Evolutionary conservation across 2,329 filamentous ascomycete genomes (phyloP), one percentile per base, ranked within the genome.

Genomic region (Trichophyton verrucosum): DNA sequence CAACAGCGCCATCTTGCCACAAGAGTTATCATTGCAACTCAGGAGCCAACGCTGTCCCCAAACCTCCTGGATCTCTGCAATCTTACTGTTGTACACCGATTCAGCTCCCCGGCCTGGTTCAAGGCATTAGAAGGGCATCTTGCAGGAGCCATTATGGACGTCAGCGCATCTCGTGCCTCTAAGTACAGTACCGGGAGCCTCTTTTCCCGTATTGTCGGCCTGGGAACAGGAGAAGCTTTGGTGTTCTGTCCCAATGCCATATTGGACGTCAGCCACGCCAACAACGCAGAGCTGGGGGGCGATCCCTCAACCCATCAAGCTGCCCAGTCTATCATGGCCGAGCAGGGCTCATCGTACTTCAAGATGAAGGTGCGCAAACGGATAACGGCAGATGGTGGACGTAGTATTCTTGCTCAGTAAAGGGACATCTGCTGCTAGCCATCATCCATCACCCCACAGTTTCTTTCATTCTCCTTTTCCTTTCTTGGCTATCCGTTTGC

Each of bases 1-100:
- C 77, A 86, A 17, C 87, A 92, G 70, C 83, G 87, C 0, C 88
- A 92, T 68, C 72, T 84, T 0, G 87, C 80, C 0, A 78, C 81
- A 0, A 80, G 88, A 0, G 77, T 91, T 3, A 69, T 92, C 47
- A 85, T 92, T 36, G 85, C 87, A 0, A 92, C 88, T 0, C 87
- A 94, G 68, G 88, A 92, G 66, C 88, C 88, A 0, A 89, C 86
- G 0, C 78, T 91, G 3, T 86, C 85, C 0, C 82, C 84, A 0
- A 78, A 80, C 15, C 78, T 94, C 0, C 77, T 92, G 0, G 86
- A 89, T 59, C 75, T 92, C 0, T 90, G 85, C 70, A 85, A 82
- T 0, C 74, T 88, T n/a, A 87, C 83, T 0, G 78, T 91, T 15
- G 83, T 91, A 0, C 87, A 91, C 67, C 80, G 85, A 0, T 91